phyloP scores from a whole-genome alignment of 2,329 filamentous ascomycete species.

The Orbilia quercus region DNA sequence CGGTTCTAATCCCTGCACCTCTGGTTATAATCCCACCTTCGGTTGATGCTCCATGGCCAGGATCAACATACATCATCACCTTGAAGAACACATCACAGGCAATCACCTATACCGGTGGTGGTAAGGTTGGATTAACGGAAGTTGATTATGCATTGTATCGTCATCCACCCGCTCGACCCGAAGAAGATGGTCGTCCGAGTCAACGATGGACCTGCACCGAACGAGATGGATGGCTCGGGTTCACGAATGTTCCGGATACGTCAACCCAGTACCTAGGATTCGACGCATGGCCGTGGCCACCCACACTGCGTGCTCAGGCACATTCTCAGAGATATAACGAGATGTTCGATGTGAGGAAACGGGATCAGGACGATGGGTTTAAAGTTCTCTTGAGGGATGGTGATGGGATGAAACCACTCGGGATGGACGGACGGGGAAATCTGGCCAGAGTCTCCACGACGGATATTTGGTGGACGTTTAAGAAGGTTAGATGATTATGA shows the following conservation, averaged over 20 bases:
- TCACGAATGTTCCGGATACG: conserved; percentile 17
- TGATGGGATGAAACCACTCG: conserved; percentile 16
- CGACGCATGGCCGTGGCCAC: neutral
- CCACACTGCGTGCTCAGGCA: neutral
- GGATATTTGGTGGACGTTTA: conserved; percentile 22
- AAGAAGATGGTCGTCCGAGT: neutral
- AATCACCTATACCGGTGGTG: conserved; percentile 1
- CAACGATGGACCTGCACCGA: conserved; percentile 25
- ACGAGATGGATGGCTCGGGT: conserved; percentile 24
- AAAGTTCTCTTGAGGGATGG: neutral
- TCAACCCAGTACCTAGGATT: conserved; percentile 19
- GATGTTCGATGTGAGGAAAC: conserved; percentile 26
- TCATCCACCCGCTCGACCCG: too few relatives aligned
- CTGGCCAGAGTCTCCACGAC: neutral
- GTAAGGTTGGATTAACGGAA: too few relatives aligned
- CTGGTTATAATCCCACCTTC: neutral
- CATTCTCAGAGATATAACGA: neutral
- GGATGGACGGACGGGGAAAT: neutral
- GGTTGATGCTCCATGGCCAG: conserved; percentile 19
- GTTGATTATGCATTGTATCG: too few relatives aligned
- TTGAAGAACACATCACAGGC: conserved; percentile 13
- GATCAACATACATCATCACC: conserved; percentile 23
- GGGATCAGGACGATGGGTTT: conserved; percentile 1
- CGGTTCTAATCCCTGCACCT: too few relatives aligned
- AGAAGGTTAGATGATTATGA: neutral